These are phyloP conservation scores for Cyclostephanos tholiformis DNA, from an alignment of 108 stramenopile species.

Conservation along the genomic window DNA sequence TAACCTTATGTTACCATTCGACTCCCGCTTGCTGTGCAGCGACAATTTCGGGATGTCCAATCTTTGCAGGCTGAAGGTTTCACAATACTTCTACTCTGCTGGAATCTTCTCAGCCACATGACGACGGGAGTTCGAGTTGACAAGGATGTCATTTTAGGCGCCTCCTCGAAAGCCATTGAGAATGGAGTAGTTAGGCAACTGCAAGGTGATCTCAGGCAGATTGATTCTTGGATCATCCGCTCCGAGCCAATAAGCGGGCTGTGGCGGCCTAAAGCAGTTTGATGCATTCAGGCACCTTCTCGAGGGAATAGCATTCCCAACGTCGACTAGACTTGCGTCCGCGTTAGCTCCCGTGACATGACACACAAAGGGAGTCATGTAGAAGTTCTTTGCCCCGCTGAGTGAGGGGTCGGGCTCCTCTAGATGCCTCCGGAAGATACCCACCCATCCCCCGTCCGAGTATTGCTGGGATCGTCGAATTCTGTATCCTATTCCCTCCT, in stretches of 20 bases:
- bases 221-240: not conserved
- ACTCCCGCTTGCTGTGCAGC: not conserved
- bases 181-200: not conserved
- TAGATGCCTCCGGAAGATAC: not conserved
- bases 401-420: too few relatives aligned
- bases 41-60: not conserved
- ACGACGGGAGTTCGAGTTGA: not conserved
- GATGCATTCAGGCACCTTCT: not conserved
- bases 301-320: not conserved
- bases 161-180: conserved; percentile 1
- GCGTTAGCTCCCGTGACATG: not conserved
- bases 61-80: not conserved
- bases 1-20: not conserved
- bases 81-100: not conserved
- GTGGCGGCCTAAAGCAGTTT: conserved; percentile 2
- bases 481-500: not conserved
- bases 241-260: conserved; percentile 3
- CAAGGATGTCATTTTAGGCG: not conserved
- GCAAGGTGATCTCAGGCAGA: not conserved
- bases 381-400: conserved; percentile 7
- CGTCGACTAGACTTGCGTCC: not conserved
- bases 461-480: not conserved
- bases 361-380: conserved; percentile 2
- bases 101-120: not conserved
- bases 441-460: not conserved